Evolutionary conservation across 202 grass and related monocot species (phyloP), one percentile per base, ranked within the genome.

Genomic region (Saccharum hybrid): DNA sequence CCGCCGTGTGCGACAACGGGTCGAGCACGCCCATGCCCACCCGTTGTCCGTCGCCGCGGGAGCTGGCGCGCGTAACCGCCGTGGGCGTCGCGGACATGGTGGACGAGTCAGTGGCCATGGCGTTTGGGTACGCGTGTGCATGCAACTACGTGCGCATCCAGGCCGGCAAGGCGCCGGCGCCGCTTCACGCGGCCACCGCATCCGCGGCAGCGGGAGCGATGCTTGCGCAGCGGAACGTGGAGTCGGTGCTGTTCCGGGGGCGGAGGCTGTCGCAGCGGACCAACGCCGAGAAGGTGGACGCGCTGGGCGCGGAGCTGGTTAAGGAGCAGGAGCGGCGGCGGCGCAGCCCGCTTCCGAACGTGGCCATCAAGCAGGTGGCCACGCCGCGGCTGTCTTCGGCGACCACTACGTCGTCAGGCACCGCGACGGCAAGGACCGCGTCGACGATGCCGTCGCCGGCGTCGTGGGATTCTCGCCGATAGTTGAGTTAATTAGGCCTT

Each of bases 61-160:
- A 94, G 85, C 80, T 97, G 39, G 90, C 91, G 28, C 81, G 91
- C 34, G 88, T 94, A 15, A 89, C 92, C 1, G 94, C 90, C 3
- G 84, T 92, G 63, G 78, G 94, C 39, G 81, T 92, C 10, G 75
- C 94, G 0, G 94, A 92, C n/a, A 94, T 94, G 92, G 90, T 90
- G 14, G 86, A 90, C 70, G 88, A 90, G 66, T 77, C 88, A 1
- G 83, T 94, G 21, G 91, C 91, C 48, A 86, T 90, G 86, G 80
- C 88, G 1, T 90, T 94, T 74, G 86, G 83, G 0, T 60, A 90
- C 81, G 30, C 67, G 23, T 61, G 76, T 51, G 64, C 62, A 3
- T 71, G 18, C 71, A 88, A 86, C 62, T 94, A 94, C 75, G 65
- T 88, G 0, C 86, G 91, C 23, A 39, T 94, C 28, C 83, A 90